phyloP scores from a whole-genome alignment of 495 filamentous ascomycete genomes.

The Penicillium pancosmium region DNA sequence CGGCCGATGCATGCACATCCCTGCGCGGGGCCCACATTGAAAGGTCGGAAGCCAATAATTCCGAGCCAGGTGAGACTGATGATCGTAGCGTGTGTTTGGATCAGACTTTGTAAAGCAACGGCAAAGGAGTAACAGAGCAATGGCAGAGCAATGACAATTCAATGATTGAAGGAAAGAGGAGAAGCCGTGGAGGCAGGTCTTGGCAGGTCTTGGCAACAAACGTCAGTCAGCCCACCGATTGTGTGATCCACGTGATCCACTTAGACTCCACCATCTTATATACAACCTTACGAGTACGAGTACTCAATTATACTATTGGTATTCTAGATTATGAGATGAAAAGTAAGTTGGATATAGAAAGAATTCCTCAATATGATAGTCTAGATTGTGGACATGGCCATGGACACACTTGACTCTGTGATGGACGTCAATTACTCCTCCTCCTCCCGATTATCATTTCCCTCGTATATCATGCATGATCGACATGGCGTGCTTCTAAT shows the following conservation, averaged over 20 bases:
- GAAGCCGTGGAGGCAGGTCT: not conserved
- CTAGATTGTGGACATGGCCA: too few species aligned
- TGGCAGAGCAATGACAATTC: not conserved
- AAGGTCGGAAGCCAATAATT: not conserved
- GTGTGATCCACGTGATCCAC: slow-evolving; percentile 4
- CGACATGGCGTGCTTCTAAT: slow-evolving; percentile 29
- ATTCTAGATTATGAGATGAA: not conserved
- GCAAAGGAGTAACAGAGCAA: too few species aligned
- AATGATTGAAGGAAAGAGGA: not conserved
- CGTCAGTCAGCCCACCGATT: slow-evolving; percentile 17
- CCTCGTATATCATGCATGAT: slow-evolving; percentile 10
- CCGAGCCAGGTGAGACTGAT: too few species aligned
- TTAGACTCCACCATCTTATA: not conserved
- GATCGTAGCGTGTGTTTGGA: too few species aligned
- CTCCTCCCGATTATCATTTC: not conserved
- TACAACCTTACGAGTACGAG: not conserved
- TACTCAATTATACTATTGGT: slow-evolving; percentile 4
- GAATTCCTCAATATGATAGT: too few species aligned
- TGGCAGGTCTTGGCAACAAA: slow-evolving; percentile 19
- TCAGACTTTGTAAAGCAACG: too few species aligned
- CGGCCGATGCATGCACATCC: not conserved
- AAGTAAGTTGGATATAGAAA: too few species aligned
- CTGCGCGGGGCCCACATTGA: not conserved
- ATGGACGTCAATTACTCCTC: not conserved
- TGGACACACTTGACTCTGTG: not conserved